Percentiles rank a stretch among this genome's conserved stretches.
These are phyloP conservation scores for Microstegium vimineum DNA, from an alignment of 176 grass and related monocot species.

Conservation along the genomic window DNA sequence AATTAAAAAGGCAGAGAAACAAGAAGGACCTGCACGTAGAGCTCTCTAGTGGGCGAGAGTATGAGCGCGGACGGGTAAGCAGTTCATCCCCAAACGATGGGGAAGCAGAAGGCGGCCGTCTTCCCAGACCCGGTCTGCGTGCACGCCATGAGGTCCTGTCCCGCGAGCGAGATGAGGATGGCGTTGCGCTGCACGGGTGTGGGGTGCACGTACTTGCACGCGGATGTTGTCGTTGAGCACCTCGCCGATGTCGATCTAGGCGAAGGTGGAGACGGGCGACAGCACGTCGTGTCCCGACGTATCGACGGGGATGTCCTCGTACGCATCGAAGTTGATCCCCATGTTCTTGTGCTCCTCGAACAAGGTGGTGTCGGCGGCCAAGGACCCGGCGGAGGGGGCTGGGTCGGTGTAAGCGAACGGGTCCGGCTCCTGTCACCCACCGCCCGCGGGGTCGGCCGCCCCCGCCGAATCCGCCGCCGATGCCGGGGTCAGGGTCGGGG, in stretches of 20 bases:
- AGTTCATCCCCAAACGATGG: conserved; percentile 64
- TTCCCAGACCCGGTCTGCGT: conserved; percentile 90
- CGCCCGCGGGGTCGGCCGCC: conserved; percentile 22
- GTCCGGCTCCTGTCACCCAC: conserved; percentile 62
- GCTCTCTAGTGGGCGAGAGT: conserved; percentile 92
- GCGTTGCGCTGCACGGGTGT: conserved; percentile 93
- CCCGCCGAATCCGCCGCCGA: neutral
- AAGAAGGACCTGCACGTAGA: conserved; percentile 91
- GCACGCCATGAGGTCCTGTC: conserved; percentile 91
- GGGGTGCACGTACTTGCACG: conserved; percentile 79
- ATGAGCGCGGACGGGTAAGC: conserved; percentile 71
- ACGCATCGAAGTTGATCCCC: conserved; percentile 94
- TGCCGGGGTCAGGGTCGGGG: neutral
- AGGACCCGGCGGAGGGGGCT: neutral
- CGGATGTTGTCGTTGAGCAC: conserved; percentile 88
- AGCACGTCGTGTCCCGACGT: conserved; percentile 81
- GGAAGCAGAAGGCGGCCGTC: conserved; percentile 94
- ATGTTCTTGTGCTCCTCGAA: conserved; percentile 64
- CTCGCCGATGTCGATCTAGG: conserved; percentile 76
- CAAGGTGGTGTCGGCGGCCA: neutral
- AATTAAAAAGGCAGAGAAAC: no score
- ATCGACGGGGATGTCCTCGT: conserved; percentile 92
- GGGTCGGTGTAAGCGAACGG: conserved; percentile 54
- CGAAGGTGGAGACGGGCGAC: conserved; percentile 58
- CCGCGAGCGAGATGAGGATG: conserved; percentile 67